Conservation (phyloP, 257 asterid species). For the Capsicum rhomboideum region DNA sequence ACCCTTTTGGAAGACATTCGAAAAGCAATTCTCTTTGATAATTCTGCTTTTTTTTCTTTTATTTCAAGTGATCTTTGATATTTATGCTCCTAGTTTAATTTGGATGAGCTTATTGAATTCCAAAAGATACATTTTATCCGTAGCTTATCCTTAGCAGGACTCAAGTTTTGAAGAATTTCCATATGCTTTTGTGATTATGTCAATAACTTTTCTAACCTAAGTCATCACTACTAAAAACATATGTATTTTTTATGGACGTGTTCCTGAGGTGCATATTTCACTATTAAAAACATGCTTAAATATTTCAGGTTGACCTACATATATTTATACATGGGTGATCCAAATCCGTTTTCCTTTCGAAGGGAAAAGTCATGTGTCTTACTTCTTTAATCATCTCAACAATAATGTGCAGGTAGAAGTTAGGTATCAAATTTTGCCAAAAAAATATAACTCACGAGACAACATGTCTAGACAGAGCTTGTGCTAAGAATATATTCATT, state of each 20-base stretch:
- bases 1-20: no score
- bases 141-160: no score
- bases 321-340: neutral
- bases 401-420: neutral
- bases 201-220: no score
- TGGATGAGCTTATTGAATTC: no score
- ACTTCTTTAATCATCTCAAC: neutral
- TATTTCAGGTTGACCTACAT: neutral
- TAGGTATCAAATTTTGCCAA: neutral
- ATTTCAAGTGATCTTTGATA: no score
- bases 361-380: neutral
- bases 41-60: no score
- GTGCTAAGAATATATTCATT: neutral
- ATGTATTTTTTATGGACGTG: neutral
- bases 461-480: neutral
- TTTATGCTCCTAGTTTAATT: no score
- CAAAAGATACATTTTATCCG: no score
- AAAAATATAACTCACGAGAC: neutral
- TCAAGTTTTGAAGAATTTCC: no score
- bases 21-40: no score
- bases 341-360: neutral
- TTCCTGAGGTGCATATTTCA: neutral
- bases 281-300: neutral
- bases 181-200: no score
- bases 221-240: neutral